phyloP scores from a whole-genome alignment of 495 filamentous ascomycete species.

The Penicillium waksmanii region DNA sequence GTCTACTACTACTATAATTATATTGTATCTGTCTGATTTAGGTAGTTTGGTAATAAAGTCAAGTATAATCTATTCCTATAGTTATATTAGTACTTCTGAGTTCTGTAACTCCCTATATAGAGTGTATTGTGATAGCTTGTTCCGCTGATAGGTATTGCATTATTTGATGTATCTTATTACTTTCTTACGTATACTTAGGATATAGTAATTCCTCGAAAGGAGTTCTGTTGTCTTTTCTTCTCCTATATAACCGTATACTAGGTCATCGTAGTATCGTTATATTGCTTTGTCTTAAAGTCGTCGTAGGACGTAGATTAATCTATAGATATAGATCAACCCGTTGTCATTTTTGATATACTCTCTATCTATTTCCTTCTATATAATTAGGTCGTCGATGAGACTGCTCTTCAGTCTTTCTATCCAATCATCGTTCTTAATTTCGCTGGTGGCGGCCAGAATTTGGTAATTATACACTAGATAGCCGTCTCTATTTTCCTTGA shows the following conservation, averaged over 20 bases:
- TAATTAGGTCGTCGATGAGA: background rate
- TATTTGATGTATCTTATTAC: constrained; percentile 15
- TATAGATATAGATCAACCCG: constrained; percentile 14
- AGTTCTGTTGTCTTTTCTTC: constrained; percentile 14
- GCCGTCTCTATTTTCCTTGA: constrained; percentile 12
- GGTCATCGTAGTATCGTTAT: constrained; percentile 7
- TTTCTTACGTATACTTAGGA: constrained; percentile 6
- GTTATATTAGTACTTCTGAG: constrained; percentile 1
- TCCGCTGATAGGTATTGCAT: constrained; percentile 8
- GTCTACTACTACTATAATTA: constrained; percentile 8
- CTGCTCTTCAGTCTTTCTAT: background rate
- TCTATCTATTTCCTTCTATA: background rate
- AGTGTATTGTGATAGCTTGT: constrained; percentile 9
- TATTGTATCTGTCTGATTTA: constrained; percentile 7
- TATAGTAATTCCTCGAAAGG: constrained; percentile 14
- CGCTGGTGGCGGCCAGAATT: constrained; percentile 6
- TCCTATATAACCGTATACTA: constrained; percentile 4
- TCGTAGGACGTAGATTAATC: constrained; percentile 13
- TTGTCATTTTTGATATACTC: background rate
- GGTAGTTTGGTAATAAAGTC: constrained; percentile 26
- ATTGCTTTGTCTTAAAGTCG: constrained; percentile 13
- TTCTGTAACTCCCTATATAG: constrained; percentile 20
- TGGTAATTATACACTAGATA: constrained; percentile 13
- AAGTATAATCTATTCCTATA: constrained; percentile 26
- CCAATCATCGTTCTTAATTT: constrained; percentile 6